phyloP scores from a whole-genome alignment of 768 basidiomycete species.

The Leccinum subtestaceum region DNA sequence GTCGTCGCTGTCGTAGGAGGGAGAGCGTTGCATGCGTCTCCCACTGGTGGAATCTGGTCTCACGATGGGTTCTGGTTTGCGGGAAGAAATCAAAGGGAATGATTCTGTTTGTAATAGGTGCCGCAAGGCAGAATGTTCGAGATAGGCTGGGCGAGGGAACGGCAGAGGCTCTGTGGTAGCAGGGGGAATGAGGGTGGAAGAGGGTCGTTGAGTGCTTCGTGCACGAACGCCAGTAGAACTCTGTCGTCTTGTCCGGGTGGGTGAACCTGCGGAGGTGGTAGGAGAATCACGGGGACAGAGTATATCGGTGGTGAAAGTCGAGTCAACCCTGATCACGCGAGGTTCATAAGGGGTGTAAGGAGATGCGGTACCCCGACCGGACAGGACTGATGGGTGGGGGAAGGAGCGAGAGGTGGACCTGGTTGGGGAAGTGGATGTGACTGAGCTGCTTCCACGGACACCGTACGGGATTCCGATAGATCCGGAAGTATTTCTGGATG shows the following conservation, averaged over 20 bases:
- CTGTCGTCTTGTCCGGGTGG: slow-evolving; percentile 46
- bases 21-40: slow-evolving; percentile 35
- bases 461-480: slow-evolving; percentile 39
- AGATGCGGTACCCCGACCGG: slow-evolving; percentile 31
- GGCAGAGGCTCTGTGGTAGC: slow-evolving; percentile 30
- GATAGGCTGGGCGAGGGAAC: slow-evolving; percentile 70
- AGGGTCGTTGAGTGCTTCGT: slow-evolving; percentile 23
- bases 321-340: slow-evolving; percentile 62
- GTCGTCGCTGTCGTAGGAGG: slow-evolving; percentile 62
- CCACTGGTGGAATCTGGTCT: slow-evolving; percentile 20
- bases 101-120: slow-evolving; percentile 60
- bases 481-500: slow-evolving; percentile 28
- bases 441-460: slow-evolving; percentile 33
- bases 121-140: slow-evolving; percentile 73
- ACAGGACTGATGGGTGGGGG: slow-evolving; percentile 34
- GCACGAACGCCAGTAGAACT: slow-evolving; percentile 37
- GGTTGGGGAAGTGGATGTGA: slow-evolving; percentile 36
- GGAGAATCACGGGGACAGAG: slow-evolving; percentile 40
- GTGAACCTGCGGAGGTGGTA: slow-evolving; percentile 38
- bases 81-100: slow-evolving; percentile 35
- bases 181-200: slow-evolving; percentile 29
- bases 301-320: slow-evolving; percentile 40
- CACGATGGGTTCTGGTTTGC: slow-evolving; percentile 35
- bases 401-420: slow-evolving; percentile 46
- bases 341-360: slow-evolving; percentile 51